Base-by-base conservation (phyloP, 2,329 filamentous ascomycete genomes). In the Pyricularia grisea region DNA sequence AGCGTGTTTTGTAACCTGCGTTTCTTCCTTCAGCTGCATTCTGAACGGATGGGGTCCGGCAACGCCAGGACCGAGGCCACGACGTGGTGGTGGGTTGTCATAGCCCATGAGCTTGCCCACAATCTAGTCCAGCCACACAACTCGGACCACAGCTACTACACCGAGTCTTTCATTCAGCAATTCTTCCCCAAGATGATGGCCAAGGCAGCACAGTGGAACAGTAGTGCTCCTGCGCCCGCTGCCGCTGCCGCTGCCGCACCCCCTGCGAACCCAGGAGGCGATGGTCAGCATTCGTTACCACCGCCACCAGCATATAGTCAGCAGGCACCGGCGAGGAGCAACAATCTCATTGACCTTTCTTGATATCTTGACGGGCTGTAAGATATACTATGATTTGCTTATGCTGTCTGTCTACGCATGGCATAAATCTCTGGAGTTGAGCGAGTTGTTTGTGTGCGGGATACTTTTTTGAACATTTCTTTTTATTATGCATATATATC, bases 71-170 rank as follows among this genome's bases (percentile, higher is more conserved):
- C 79, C 9, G 81, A 79, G 28, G 83, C 82, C 33, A 81, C 72
- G 23, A 74, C 72, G 30, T 73, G 71, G 70, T 72, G 72, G 70
- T 71, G 71, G 70, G 75, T 73, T 72, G 93, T 95, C n/a, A 78
- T 97, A 71, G 96, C 93, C 71, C 95, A 99, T 77, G 96, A 99
- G 80, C 81, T 99, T 78, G 94, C 95, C 70, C 95, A 99, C 80
- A 99, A 99, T 77, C 81, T 99, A 68, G 92, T 97, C 10, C 80
- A 81, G 55, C 85, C 88, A 71, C 94, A 98, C 78, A 90, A 90
- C 75, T 83, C 91, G 20, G 86, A 91, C 68, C 93, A 97, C 78
- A 92, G 89, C 74, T 97, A 90, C 76, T 97, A 95, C 76, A 90
- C 88, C 30, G 91, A 94, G 79, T 90, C 89, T 20, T 92, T 94